Conservation (phyloP, 176 grass and related monocot species). For the Neostapfia colusana region DNA sequence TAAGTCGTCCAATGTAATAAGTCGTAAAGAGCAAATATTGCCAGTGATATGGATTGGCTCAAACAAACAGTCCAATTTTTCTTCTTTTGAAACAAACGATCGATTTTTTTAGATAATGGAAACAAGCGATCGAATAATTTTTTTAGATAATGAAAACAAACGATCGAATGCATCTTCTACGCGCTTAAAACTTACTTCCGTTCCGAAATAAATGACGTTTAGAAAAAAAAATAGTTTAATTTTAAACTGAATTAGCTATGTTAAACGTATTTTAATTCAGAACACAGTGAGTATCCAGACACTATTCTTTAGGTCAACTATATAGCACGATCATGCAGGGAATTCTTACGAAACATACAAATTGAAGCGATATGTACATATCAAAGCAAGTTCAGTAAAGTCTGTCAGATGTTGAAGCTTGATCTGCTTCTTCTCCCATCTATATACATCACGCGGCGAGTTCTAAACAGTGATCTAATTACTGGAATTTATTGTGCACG, state of each 20-base stretch:
- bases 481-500: conserved; percentile 25
- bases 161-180: no score
- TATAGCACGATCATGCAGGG: not conserved
- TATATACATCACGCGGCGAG: conserved; percentile 10
- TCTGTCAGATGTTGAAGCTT: conserved; percentile 6
- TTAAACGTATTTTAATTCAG: no score
- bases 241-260: no score
- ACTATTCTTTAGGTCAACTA: not conserved
- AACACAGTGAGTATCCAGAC: no score
- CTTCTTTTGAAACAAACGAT: not conserved
- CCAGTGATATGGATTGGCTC: not conserved
- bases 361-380: not conserved
- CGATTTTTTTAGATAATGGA: not conserved
- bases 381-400: not conserved
- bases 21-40: not conserved
- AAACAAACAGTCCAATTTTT: not conserved
- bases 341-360: not conserved
- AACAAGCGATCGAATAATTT: no score
- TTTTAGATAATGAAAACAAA: no score
- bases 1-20: not conserved
- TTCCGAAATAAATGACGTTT: no score
- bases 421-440: conserved; percentile 1
- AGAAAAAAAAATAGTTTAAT: no score
- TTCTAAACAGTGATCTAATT: not conserved
- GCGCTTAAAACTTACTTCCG: no score